Base-by-base conservation (phyloP, 2,329 filamentous ascomycete species). In the Sporothrix brasiliensis region DNA sequence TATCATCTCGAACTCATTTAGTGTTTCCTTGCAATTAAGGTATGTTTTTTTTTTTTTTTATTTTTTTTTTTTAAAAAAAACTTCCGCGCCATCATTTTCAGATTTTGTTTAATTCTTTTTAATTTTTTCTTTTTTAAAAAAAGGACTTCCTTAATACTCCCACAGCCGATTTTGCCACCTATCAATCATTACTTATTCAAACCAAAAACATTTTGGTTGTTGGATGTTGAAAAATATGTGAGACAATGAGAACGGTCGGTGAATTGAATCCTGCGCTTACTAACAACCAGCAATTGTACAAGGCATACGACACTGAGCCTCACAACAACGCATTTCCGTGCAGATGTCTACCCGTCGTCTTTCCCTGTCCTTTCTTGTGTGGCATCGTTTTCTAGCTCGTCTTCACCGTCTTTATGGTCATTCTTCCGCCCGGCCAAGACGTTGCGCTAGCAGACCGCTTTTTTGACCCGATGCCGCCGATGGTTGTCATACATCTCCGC, bases 381-480 rank as follows among this genome's bases (percentile, higher is more conserved):
- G n/a, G 19, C 10, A 6, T 66, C 63, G 2, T 49, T n/a, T 11
- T 52, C 19, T 21, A n/a, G 34, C 19, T 30, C 30, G 54, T 58
- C 19, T 39, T 58, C 27, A 56, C 27, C 53, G 53, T 61, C 56
- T 61, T 24, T 41, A 11, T 21, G n/a, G 10, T n/a, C 19, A 14
- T 34, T 19, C 56, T 19, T 13, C n/a, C 6, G n/a, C n/a, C 5
- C 34, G 19, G 19, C 34, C 56, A 21, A 52, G 47, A 39, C 24
- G 27, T 13, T 39, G 27, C 30, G 30, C 49, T 67, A 54, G 63
- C 63, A 67, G 63, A 67, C 63, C 63, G 63, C 63, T 41, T 24
- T 44, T 67, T 67, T 30, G 27, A 11, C 19, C 2, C 19, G 10
- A 39, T 63, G n/a, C 47, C 13, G 58, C 19, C n/a, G 34, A 47